A percentile compares a stretch with the other conserved stretches of the same genome.
These are phyloP conservation scores for Aspergillus asperescens DNA, from an alignment of 495 filamentous ascomycete genomes.

Conservation along the genomic window DNA sequence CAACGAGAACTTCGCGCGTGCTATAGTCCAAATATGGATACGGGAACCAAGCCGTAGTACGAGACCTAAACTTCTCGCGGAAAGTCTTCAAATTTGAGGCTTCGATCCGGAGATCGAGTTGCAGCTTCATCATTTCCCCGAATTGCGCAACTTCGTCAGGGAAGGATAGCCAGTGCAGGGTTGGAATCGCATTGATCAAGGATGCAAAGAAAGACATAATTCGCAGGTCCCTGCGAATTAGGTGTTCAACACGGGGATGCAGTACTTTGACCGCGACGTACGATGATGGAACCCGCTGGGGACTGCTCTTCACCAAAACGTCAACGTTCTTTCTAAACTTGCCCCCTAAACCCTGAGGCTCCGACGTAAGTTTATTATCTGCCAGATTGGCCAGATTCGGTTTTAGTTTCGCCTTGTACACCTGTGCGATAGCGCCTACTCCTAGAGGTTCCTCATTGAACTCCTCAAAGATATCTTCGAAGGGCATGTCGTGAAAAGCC, in stretches of 20 bases:
- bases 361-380: constrained; percentile 48
- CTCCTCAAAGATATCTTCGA: constrained; percentile 94
- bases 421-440: constrained; percentile 95
- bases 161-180: constrained; percentile 95
- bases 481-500: constrained; percentile 73
- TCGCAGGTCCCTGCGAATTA: constrained; percentile 78
- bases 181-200: constrained; percentile 79
- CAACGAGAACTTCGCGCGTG: constrained; percentile 85
- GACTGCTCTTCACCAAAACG: constrained; percentile 75
- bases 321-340: constrained; percentile 78
- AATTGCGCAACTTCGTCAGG: constrained; percentile 94
- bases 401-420: constrained; percentile 92
- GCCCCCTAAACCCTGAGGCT: constrained; percentile 52
- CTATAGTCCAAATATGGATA: constrained; percentile 89
- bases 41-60: constrained; percentile 92
- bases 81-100: constrained; percentile 84
- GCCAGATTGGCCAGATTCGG: constrained; percentile 62
- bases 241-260: constrained; percentile 84
- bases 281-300: constrained; percentile 78
- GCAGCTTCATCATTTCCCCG: constrained; percentile 96
- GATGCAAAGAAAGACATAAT: constrained; percentile 95
- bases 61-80: constrained; percentile 81
- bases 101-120: constrained; percentile 93
- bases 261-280: constrained; percentile 97
- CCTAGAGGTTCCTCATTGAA: constrained; percentile 88